These are phyloP conservation scores for Jimgerdemannia flammicorona DNA, from an alignment of 192 early-diverging fungal genomes.

Conservation along the genomic window DNA sequence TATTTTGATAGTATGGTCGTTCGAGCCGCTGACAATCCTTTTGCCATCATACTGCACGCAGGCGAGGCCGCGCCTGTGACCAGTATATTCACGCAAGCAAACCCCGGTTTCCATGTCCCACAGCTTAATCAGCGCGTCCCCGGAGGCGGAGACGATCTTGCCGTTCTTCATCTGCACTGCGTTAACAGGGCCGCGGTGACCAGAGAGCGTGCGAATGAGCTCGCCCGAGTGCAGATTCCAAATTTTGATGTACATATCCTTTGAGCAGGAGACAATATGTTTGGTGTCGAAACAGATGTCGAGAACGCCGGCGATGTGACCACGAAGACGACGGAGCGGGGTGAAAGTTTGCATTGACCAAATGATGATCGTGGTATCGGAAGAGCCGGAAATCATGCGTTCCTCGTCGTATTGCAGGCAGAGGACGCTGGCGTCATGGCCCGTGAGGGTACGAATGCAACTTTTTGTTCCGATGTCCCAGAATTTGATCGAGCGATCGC, in stretches of 20 bases:
- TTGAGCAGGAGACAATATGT: slow-evolving; percentile 86
- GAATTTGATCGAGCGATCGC: slow-evolving; percentile 77
- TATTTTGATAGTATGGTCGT: slow-evolving; percentile 74
- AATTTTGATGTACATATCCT: slow-evolving; percentile 89
- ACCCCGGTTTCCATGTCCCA: slow-evolving; percentile 74
- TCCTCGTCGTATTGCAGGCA: slow-evolving; percentile 85
- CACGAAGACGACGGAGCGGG: slow-evolving; percentile 51
- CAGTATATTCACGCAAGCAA: slow-evolving; percentile 60
- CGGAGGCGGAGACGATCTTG: slow-evolving; percentile 74
- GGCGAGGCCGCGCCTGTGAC: slow-evolving; percentile 81
- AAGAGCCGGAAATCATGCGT: slow-evolving; percentile 83
- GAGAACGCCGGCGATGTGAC: slow-evolving; percentile 80
- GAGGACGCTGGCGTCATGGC: slow-evolving; percentile 71
- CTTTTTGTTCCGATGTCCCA: slow-evolving; percentile 75
- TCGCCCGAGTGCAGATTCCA: slow-evolving; percentile 71
- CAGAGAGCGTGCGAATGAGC: slow-evolving; percentile 64
- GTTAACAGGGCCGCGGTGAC: slow-evolving; percentile 96
- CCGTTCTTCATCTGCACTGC: slow-evolving; percentile 77
- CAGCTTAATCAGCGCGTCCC: slow-evolving; percentile 78
- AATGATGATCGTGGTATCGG: slow-evolving; percentile 81
- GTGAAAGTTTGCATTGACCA: slow-evolving; percentile 68
- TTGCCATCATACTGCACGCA: slow-evolving; percentile 89
- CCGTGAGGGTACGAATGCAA: slow-evolving; percentile 58
- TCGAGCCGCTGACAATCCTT: slow-evolving; percentile 79
- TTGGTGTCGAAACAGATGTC: slow-evolving; percentile 81